Evolutionary conservation across 148 eudicot genomes (phyloP).

Genomic region (Persicaria tinctoria): DNA sequence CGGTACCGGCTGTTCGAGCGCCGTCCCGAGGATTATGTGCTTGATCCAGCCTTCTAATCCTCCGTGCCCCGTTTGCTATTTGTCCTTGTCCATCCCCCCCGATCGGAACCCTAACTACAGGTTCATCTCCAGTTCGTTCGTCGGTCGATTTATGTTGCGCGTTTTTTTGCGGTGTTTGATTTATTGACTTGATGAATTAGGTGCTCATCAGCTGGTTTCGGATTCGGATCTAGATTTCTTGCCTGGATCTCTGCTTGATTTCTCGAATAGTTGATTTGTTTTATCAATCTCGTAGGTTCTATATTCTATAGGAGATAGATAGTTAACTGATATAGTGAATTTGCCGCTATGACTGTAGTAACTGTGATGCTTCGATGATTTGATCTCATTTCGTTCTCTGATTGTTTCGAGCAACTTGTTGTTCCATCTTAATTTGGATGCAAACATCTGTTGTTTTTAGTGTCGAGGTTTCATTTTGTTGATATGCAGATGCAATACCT

Average conservation of each 20-base stretch:
- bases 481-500: constrained; percentile 79
- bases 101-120: constrained; percentile 82
- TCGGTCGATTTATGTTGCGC: not conserved
- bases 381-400: not conserved
- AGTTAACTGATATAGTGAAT: not conserved
- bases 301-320: too few relatives aligned
- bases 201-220: not conserved
- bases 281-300: not conserved
- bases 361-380: not conserved
- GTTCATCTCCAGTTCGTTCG: constrained; percentile 20
- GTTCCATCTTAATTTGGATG: not conserved
- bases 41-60: constrained; percentile 80
- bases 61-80: constrained; percentile 65
- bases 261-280: constrained; percentile 4
- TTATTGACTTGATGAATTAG: constrained; percentile 5
- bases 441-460: not conserved
- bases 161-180: not conserved
- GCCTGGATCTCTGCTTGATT: not conserved
- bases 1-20: constrained; percentile 89
- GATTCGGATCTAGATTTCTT: not conserved
- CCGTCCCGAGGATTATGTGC: constrained; percentile 69
- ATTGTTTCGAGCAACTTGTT: not conserved
- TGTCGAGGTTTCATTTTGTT: not conserved
- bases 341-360: not conserved
- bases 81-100: constrained; percentile 52